Evolutionary conservation across 345 rosid genomes (phyloP).

Genomic region (thale cress (Arabidopsis thaliana)): DNA sequence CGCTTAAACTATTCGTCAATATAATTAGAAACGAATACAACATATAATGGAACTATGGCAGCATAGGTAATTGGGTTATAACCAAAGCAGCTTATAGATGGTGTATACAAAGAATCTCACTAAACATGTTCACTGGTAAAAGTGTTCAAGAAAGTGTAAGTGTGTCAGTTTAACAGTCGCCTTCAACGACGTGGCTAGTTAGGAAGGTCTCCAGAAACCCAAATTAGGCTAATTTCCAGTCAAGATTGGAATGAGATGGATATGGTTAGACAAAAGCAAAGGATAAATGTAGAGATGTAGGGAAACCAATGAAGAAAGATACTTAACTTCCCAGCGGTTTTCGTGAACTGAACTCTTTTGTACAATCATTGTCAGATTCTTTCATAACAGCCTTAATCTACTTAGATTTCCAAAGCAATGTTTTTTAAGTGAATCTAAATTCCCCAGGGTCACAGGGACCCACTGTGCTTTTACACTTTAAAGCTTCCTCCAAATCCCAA

Average conservation of each 20-base stretch:
- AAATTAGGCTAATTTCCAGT: conserved; percentile 13
- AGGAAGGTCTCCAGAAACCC: background rate
- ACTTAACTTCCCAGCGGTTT: conserved; percentile 75
- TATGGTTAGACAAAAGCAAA: conserved; percentile 57
- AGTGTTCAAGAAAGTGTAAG: conserved; percentile 15
- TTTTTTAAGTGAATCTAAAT: conserved; percentile 68
- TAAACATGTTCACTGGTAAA: conserved; percentile 17
- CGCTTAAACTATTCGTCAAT: background rate
- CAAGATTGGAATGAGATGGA: conserved; percentile 28
- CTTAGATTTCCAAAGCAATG: conserved; percentile 60
- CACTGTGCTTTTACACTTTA: conserved; percentile 70
- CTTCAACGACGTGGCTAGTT: background rate
- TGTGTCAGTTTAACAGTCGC: conserved; percentile 14
- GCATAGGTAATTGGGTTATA: conserved; percentile 3
- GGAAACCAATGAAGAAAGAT: conserved; percentile 60
- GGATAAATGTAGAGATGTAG: conserved; percentile 51
- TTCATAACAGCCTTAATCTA: conserved; percentile 69
- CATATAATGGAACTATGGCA: conserved; percentile 18
- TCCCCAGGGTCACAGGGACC: conserved; percentile 56
- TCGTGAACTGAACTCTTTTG: conserved; percentile 56
- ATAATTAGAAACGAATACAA: background rate
- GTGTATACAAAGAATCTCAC: conserved; percentile 21
- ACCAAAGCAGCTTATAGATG: conserved; percentile 25
- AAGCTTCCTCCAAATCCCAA: conserved; percentile 55
- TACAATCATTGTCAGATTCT: conserved; percentile 75